Evolutionary conservation across 2,329 filamentous ascomycete species (phyloP).

Genomic region (Ophiostoma ulmi): DNA sequence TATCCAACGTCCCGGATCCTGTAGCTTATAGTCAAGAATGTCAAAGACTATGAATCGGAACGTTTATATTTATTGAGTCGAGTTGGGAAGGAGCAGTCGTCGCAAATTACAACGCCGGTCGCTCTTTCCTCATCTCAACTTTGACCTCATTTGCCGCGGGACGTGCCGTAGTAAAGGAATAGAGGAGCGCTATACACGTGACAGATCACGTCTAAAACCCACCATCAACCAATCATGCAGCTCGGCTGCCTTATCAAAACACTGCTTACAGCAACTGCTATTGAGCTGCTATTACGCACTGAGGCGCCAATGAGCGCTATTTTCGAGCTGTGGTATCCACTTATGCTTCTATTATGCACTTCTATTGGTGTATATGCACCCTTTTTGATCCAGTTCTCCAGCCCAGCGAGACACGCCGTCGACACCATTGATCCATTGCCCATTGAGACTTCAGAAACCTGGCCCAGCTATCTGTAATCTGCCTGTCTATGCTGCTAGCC

Average conservation of each 20-base stretch:
- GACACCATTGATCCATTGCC: not conserved
- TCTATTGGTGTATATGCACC: not conserved
- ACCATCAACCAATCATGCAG: not conserved
- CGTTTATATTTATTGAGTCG: not conserved
- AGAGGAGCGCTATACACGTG: not conserved
- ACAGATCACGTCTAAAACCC: not conserved
- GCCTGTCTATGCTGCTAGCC: not conserved
- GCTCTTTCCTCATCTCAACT: not conserved
- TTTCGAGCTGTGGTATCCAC: constrained; percentile 4
- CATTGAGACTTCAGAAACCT: constrained; percentile 1
- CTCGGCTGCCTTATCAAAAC: not conserved
- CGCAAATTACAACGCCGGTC: not conserved
- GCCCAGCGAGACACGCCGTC: constrained; percentile 8
- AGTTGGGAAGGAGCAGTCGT: not conserved
- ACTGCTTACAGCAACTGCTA: not conserved
- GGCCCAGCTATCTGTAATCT: constrained; percentile 4
- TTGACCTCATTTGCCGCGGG: not conserved
- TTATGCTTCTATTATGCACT: not conserved
- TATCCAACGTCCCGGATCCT: not conserved
- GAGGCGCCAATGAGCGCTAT: constrained; percentile 8
- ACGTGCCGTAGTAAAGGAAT: too few relatives aligned
- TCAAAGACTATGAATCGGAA: not conserved
- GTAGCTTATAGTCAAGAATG: not conserved
- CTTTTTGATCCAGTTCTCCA: not conserved
- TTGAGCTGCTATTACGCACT: not conserved